Conservation (phyloP, 2,329 filamentous ascomycete species). For the Paracorniculantispora psalliotae region DNA sequence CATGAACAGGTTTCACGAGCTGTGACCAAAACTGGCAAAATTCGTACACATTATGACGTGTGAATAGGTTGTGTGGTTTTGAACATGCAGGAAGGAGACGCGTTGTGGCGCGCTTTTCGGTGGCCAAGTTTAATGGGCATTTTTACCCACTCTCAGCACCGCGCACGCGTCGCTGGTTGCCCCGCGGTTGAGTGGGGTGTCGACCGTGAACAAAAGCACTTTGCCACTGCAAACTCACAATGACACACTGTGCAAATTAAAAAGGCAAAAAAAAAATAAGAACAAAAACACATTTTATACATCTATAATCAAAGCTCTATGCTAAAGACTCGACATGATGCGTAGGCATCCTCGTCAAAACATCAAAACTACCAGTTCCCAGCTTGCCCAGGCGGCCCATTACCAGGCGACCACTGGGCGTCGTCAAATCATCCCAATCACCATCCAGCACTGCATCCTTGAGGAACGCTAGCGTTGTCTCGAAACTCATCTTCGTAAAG, state of each 20-base stretch:
- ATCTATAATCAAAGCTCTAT: conserved; percentile 12
- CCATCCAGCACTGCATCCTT: conserved; percentile 87
- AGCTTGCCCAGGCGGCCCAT: conserved; percentile 76
- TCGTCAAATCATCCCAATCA: conserved; percentile 82
- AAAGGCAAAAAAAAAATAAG: too few relatives aligned
- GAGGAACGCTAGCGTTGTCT: conserved; percentile 91
- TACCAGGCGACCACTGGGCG: conserved; percentile 83
- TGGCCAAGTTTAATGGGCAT: conserved; percentile 24
- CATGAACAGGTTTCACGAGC: not conserved
- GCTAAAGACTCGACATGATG: conserved; percentile 36
- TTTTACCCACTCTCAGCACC: not conserved
- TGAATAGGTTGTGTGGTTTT: conserved; percentile 16
- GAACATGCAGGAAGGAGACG: conserved; percentile 23
- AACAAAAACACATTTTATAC: not conserved
- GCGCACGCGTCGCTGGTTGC: conserved; percentile 15
- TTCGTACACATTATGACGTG: conserved; percentile 31
- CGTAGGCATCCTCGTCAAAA: conserved; percentile 60
- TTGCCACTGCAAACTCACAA: not conserved
- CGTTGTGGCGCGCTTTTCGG: conserved; percentile 26
- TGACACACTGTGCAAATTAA: too few relatives aligned
- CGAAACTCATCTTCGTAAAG: conserved; percentile 99
- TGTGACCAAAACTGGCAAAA: not conserved
- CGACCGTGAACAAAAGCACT: conserved; percentile 6
- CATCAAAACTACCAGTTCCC: conserved; percentile 89
- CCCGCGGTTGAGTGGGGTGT: conserved; percentile 18